A percentile compares a stretch with the other conserved stretches of the same genome.
phyloP scores from a whole-genome alignment of 805 yeast genomes.

The Suhomyces canberraensis region DNA sequence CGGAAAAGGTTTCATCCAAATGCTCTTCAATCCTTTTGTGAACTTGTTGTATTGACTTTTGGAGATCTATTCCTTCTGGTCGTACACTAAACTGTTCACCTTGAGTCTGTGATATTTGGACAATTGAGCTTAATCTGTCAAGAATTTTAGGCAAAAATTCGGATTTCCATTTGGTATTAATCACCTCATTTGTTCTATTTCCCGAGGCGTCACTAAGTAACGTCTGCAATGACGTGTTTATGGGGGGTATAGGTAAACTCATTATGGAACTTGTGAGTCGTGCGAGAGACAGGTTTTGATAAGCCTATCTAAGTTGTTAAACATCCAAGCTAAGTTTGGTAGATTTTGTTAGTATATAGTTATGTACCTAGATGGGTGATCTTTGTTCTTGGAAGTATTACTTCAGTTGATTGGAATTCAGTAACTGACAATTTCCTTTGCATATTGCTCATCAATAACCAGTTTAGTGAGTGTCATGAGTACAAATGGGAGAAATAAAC shows the following conservation, averaged over 20 bases:
- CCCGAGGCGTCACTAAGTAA: slow-evolving; percentile 2
- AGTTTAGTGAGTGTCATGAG: too few relatives aligned
- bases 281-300: too few relatives aligned
- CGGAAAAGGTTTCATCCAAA: slow-evolving; percentile 27
- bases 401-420: too few relatives aligned
- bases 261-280: too few relatives aligned
- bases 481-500: too few relatives aligned
- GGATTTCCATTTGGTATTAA: slow-evolving; percentile 7
- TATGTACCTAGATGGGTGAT: too few relatives aligned
- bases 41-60: not conserved
- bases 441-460: too few relatives aligned
- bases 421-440: too few relatives aligned
- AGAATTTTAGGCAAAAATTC: slow-evolving; percentile 10
- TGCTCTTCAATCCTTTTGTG: slow-evolving; percentile 30
- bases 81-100: slow-evolving; percentile 9
- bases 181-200: not conserved
- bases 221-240: slow-evolving; percentile 1
- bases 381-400: too few relatives aligned
- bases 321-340: too few relatives aligned
- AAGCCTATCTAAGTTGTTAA: too few relatives aligned
- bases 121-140: slow-evolving; percentile 6
- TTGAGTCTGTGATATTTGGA: slow-evolving; percentile 4
- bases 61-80: slow-evolving; percentile 11
- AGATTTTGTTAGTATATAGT: too few relatives aligned
- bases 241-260: slow-evolving; percentile 1